Evolutionary conservation across 495 filamentous ascomycete genomes (phyloP).

Genomic region (Neurospora cerealis): DNA sequence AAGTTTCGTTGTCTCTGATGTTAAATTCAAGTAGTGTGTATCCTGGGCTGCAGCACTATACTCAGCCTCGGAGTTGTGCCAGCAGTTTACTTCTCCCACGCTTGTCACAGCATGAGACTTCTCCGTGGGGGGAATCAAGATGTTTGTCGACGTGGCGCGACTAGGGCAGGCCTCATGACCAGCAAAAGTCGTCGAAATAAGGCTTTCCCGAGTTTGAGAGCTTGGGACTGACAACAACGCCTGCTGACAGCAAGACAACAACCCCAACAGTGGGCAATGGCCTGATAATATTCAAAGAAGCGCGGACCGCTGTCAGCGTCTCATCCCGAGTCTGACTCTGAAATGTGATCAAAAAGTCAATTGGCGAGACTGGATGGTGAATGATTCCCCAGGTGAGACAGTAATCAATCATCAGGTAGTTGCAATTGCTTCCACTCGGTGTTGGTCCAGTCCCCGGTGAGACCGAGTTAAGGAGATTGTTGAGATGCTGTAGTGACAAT

Average conservation of each 20-base stretch:
- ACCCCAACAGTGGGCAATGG: neutral
- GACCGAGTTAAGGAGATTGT: neutral
- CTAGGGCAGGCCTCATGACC: neutral
- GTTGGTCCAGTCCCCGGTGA: neutral
- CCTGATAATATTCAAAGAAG: neutral
- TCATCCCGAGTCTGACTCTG: neutral
- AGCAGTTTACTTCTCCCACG: neutral
- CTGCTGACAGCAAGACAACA: neutral
- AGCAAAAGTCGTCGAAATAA: neutral
- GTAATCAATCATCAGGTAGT: neutral
- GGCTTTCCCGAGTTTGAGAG: neutral
- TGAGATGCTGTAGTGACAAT: neutral
- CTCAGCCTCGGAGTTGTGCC: neutral
- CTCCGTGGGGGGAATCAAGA: neutral
- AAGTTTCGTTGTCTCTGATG: neutral
- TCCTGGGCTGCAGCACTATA: neutral
- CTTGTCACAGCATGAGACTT: neutral
- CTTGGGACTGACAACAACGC: neutral
- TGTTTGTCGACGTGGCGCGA: neutral
- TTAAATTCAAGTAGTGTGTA: neutral
- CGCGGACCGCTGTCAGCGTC: neutral
- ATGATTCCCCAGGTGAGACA: neutral
- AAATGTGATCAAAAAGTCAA: neutral
- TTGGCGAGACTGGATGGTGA: neutral
- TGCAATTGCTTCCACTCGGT: neutral